Conservation (phyloP, 257 asterid species). For the Mitragyna speciosa region DNA sequence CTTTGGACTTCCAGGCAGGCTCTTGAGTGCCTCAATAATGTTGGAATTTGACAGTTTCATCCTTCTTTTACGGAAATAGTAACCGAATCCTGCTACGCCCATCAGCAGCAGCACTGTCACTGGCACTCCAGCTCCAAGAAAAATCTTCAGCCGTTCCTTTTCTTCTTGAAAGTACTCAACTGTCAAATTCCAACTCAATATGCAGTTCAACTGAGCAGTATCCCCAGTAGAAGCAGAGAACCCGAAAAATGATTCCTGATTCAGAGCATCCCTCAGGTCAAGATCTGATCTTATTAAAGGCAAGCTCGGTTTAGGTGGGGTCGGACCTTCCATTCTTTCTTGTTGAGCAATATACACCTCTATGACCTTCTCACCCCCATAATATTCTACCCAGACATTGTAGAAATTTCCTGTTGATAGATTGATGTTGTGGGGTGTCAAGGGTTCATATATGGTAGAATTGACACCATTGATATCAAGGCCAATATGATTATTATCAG, state of each 20-base stretch:
- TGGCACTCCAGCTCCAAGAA: slow-evolving; percentile 55
- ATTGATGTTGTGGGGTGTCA: slow-evolving; percentile 42
- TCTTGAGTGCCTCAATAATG: slow-evolving; percentile 58
- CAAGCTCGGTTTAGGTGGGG: slow-evolving; percentile 35
- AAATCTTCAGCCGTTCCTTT: slow-evolving; percentile 25
- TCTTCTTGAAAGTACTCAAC: slow-evolving; percentile 39
- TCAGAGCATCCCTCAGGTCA: slow-evolving; percentile 31
- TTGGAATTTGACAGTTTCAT: slow-evolving; percentile 32
- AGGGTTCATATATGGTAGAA: slow-evolving; percentile 32
- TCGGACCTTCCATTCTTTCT: slow-evolving; percentile 13
- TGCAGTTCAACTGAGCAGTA: slow-evolving; percentile 58
- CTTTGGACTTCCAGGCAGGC: slow-evolving; percentile 76
- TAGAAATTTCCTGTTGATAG: slow-evolving; percentile 55
- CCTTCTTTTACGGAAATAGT: slow-evolving; percentile 33
- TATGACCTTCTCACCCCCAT: slow-evolving; percentile 33
- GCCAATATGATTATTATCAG: slow-evolving; percentile 77
- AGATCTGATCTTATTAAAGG: slow-evolving; percentile 35
- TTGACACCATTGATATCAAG: slow-evolving; percentile 54
- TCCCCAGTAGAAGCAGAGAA: slow-evolving; percentile 83
- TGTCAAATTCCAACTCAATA: slow-evolving; percentile 76
- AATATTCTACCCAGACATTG: slow-evolving; percentile 83
- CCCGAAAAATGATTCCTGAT: slow-evolving; percentile 69
- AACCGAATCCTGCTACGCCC: slow-evolving; percentile 37
- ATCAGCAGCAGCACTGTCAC: slow-evolving; percentile 33
- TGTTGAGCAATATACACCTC: slow-evolving; percentile 37